Conservation (phyloP, 1,284 basidiomycete species). For the Fomitiporia mediterranea region DNA sequence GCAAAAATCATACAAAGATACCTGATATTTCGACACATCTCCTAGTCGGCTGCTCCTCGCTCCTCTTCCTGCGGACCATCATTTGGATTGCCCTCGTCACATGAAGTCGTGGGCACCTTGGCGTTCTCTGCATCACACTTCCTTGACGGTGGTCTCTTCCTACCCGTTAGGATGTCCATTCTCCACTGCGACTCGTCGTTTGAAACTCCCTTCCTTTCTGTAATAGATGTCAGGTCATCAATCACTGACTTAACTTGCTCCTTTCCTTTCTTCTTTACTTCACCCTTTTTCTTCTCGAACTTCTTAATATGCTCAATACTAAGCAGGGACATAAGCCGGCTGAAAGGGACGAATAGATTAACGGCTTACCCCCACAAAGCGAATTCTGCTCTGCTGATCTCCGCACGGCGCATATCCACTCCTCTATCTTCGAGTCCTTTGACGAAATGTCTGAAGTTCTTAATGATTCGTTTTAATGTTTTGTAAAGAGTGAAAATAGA, state of each 20-base stretch:
- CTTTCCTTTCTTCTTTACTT: constrained; percentile 32
- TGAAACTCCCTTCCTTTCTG: no score
- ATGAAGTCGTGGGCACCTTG: no score
- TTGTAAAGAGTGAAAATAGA: constrained; percentile 26
- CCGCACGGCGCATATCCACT: constrained; percentile 58
- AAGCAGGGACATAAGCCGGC: constrained; percentile 4
- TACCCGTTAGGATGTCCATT: constrained; percentile 24
- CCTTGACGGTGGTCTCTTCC: constrained; percentile 19
- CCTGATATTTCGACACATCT: no score
- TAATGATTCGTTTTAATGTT: neutral
- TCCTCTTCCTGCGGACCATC: neutral
- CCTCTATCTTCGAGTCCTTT: constrained; percentile 50
- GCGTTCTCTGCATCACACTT: no score
- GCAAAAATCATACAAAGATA: neutral
- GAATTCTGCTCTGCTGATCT: constrained; percentile 55
- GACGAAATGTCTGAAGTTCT: constrained; percentile 68
- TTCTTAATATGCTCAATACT: constrained; percentile 46
- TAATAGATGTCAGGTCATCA: neutral
- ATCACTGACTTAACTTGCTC: constrained; percentile 1
- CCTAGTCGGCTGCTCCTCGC: neutral
- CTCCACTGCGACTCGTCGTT: constrained; percentile 15
- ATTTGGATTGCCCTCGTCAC: neutral
- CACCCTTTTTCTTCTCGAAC: constrained; percentile 38
- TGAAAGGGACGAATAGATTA: neutral
- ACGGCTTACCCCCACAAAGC: constrained; percentile 50